Percentiles rank a stretch among this genome's conserved stretches.
Conservation (phyloP, 768 basidiomycete species). For the Lactarius tabidus region DNA sequence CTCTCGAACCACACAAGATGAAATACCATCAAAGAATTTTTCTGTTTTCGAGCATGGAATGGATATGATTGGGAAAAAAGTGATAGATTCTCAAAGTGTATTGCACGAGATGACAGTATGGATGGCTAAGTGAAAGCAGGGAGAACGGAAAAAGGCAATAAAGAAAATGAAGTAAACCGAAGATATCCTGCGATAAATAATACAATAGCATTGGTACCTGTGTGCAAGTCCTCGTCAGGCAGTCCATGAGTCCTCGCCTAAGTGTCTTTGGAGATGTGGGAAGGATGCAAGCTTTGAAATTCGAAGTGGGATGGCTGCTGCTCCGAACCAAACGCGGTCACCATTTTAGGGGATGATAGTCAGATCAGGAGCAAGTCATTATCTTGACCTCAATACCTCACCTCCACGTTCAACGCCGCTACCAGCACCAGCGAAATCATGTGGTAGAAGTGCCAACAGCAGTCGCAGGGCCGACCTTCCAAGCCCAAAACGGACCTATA, state of each 20-base stretch:
- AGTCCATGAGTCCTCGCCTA: neutral
- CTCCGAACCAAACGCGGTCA: too few relatives aligned
- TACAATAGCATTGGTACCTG: neutral
- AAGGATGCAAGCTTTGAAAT: too few relatives aligned
- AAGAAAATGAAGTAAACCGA: neutral
- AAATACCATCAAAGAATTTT: neutral
- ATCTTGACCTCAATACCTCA: neutral
- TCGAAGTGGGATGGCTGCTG: too few relatives aligned
- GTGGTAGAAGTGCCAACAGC: neutral
- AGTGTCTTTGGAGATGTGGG: too few relatives aligned
- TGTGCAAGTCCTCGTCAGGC: neutral
- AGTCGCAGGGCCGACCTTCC: slow-evolving; percentile 35
- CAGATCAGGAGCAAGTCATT: neutral
- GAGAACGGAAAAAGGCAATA: neutral
- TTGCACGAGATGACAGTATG: neutral
- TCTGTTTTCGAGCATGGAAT: neutral
- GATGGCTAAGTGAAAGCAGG: neutral
- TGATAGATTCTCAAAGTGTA: neutral
- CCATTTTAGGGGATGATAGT: too few relatives aligned
- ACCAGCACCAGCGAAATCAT: neutral
- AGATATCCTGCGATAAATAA: neutral
- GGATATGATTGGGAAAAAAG: neutral
- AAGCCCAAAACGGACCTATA: slow-evolving; percentile 42
- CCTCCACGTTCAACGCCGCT: neutral
- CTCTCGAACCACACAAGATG: neutral